Conservation (phyloP, 257 asterid genomes). For the Voacanga thouarsii region DNA sequence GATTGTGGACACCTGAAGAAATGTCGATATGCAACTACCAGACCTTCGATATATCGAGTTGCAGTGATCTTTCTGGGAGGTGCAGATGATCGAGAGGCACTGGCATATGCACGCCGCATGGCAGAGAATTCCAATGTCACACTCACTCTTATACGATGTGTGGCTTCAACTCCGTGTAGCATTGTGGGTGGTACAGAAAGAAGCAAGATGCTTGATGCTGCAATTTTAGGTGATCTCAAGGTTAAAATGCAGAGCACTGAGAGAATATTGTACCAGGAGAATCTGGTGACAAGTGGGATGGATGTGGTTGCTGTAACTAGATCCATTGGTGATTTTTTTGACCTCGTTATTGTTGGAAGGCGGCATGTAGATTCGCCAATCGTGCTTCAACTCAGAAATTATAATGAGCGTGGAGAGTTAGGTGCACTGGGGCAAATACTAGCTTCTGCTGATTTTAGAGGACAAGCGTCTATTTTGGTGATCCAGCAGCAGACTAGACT, state of each 20-base stretch:
- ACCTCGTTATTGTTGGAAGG: conserved; percentile 60
- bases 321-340: conserved; percentile 33
- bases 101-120: conserved; percentile 50
- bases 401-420: conserved; percentile 46
- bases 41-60: conserved; percentile 27
- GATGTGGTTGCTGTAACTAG: conserved; percentile 43
- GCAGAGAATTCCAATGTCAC: conserved; percentile 32
- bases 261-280: conserved; percentile 33
- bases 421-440: conserved; percentile 51
- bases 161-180: conserved; percentile 14
- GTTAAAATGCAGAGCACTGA: conserved; percentile 23
- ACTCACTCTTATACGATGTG: conserved; percentile 36
- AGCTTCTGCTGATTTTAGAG: conserved; percentile 40
- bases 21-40: conserved; percentile 20
- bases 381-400: conserved; percentile 37
- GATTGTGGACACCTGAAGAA: conserved; percentile 35
- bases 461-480: conserved; percentile 49
- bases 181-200: conserved; percentile 57
- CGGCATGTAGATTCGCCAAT: conserved; percentile 45
- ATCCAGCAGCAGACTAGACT: conserved; percentile 65
- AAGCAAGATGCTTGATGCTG: conserved; percentile 52
- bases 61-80: conserved; percentile 60
- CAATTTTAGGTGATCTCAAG: conserved; percentile 37
- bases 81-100: conserved; percentile 62
- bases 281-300: conserved; percentile 36